Evolutionary conservation across 2,329 filamentous ascomycete species (phyloP).

Genomic region (Lachnellula hyalina): DNA sequence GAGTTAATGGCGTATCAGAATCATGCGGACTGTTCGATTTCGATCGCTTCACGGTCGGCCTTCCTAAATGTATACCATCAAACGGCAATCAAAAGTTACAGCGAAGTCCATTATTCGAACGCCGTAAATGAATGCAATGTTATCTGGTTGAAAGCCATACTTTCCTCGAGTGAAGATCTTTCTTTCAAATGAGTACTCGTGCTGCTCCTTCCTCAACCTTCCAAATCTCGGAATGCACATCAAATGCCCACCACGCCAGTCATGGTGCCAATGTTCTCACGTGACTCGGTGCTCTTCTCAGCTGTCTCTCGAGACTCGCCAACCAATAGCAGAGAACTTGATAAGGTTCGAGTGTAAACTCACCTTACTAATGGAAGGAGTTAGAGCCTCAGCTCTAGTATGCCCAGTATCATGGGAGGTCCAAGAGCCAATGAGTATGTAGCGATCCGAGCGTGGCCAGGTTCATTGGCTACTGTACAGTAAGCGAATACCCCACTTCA

Average conservation of each 20-base stretch:
- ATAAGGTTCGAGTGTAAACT: no score
- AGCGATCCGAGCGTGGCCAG: not conserved
- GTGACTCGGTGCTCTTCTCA: not conserved
- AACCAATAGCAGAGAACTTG: no score
- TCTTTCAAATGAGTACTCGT: no score
- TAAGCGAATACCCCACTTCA: not conserved
- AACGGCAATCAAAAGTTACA: not conserved
- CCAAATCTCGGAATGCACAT: no score
- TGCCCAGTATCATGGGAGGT: not conserved
- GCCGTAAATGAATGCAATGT: no score
- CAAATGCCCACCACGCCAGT: no score
- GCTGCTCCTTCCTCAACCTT: no score
- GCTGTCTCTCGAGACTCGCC: no score
- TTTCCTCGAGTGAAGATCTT: no score
- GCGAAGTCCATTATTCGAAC: not conserved
- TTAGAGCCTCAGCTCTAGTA: not conserved
- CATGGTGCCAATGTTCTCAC: not conserved
- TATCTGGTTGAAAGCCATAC: no score
- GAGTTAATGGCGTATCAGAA: slow-evolving; percentile 17
- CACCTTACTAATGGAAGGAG: not conserved
- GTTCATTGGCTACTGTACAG: slow-evolving; percentile 1
- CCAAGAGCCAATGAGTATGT: not conserved
- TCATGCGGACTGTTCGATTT: not conserved
- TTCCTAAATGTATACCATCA: not conserved
- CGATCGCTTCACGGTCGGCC: not conserved